Evolutionary conservation across 2,329 filamentous ascomycete species (phyloP), one percentile per base, ranked within the genome.

Genomic region (Fusarium illudens): DNA sequence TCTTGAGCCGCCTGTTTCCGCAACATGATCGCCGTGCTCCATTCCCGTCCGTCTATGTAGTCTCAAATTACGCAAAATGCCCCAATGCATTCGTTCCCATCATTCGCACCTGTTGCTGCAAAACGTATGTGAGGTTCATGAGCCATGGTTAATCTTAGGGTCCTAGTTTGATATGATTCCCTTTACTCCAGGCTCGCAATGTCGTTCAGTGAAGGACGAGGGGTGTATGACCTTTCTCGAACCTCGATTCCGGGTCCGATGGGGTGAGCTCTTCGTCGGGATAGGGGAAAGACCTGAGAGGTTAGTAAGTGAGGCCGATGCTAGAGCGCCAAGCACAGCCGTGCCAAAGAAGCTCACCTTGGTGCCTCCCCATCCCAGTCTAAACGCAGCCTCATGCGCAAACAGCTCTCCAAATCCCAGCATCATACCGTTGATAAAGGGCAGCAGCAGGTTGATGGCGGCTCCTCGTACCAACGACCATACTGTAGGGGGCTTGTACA

Each of bases 391-490:
- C 82, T 99, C 96, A 77, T 99, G 96, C 57, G 96, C 96, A 79
- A 99, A 95, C 53, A 99, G 82, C 82, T 99, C 96, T 71, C 96
- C 96, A 76, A 99, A 97, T 3, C 96, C 96, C 75, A 99, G 82
- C 96, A 99, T 99, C 84, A 99, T 87, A 48, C 96, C 96, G 81
- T 99, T 99, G 76, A 99, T 89, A 75, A 99, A 99, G 0, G 96
- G 96, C 19, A 99, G 82, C 1, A 99, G 75, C n/a, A 99, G 84
- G 78, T 99, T 99, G 81, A 99, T 99, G 6, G 94, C 94, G 15
- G 94, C 93, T 34, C 96, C 93, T 58, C 95, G 89, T 57, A 97
- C 71, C 66, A 99, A 79, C 10, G 92, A 89, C 92, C 93, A 97
- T 44, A 96, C 75, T 0, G 94, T 96, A 3, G 96, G 94, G 4